Percentiles rank a stretch among this genome's conserved stretches.
phyloP scores from a whole-genome alignment of 2,329 filamentous ascomycete species.

The Fusarium drepaniforme region DNA sequence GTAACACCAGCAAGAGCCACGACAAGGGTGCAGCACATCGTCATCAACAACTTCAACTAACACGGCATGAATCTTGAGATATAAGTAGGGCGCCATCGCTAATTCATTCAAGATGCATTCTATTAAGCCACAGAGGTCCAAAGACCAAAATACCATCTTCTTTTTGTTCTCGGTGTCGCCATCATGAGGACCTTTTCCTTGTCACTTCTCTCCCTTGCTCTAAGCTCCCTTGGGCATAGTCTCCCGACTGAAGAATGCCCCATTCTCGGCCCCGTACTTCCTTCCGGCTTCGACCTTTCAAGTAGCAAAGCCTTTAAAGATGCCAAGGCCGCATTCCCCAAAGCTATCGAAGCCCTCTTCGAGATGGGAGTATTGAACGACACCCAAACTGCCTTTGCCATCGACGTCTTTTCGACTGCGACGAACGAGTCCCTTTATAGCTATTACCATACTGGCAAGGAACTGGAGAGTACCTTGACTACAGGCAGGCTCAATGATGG shows the following conservation, averaged over 20 bases:
- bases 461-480: constrained; percentile 9
- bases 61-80: neutral
- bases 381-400: constrained; percentile 11
- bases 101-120: neutral
- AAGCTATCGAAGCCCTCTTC: neutral
- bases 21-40: neutral
- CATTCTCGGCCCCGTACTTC: neutral
- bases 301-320: neutral
- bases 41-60: neutral
- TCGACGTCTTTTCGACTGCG: constrained; percentile 34
- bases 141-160: neutral
- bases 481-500: constrained; percentile 27
- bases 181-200: neutral
- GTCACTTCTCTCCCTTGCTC: neutral
- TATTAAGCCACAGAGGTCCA: neutral
- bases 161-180: neutral
- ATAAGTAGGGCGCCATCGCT: neutral
- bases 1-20: neutral
- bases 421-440: constrained; percentile 33
- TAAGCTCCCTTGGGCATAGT: neutral
- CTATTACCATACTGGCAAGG: constrained; percentile 22
- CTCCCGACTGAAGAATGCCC: constrained; percentile 5
- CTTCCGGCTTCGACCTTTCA: neutral
- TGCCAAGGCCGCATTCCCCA: neutral
- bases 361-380: neutral